These are phyloP conservation scores for Collybiopsis luxurians DNA, from an alignment of 768 basidiomycete species.

Conservation along the genomic window DNA sequence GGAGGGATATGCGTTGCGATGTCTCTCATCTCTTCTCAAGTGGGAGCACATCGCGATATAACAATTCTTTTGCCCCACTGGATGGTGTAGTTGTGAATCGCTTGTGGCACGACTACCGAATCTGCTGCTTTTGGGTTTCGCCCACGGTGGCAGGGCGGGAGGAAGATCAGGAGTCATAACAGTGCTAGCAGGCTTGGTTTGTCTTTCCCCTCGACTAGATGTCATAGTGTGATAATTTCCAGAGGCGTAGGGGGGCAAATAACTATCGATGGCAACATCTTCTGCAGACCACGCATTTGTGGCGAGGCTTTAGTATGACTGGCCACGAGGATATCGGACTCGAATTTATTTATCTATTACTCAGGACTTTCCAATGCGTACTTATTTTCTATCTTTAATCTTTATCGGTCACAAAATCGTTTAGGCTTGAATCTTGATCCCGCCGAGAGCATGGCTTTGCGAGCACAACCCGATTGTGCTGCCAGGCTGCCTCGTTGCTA, in stretches of 20 bases:
- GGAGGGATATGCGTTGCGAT: slow-evolving; percentile 61
- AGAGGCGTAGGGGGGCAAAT: background rate
- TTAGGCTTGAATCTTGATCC: background rate
- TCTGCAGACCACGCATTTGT: background rate
- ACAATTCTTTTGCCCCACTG: slow-evolving; percentile 33
- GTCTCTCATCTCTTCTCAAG: slow-evolving; percentile 60
- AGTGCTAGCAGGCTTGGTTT: background rate
- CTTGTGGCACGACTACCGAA: slow-evolving; percentile 65
- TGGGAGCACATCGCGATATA: slow-evolving; percentile 25
- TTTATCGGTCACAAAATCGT: background rate
- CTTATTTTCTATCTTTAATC: background rate
- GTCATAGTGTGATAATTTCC: background rate
- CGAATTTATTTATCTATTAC: background rate
- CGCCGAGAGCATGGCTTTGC: background rate
- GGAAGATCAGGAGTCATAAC: slow-evolving; percentile 34
- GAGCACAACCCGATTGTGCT: background rate
- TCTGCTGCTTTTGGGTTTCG: slow-evolving; percentile 57
- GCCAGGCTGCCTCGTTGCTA: background rate
- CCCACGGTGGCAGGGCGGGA: too few relatives aligned
- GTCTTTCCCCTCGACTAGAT: background rate
- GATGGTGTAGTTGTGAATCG: slow-evolving; percentile 64
- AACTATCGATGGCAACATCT: background rate
- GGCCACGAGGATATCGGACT: background rate
- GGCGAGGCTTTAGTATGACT: background rate
- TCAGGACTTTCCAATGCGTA: background rate